Percentiles rank a stretch among this genome's conserved stretches.
Evolutionary conservation across 129 eudicot genomes (phyloP).

Genomic region (Daucus carota): DH1_v3.0 NC_030383.2:13259501-13260000

Average conservation of each 20-base stretch:
- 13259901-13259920: background rate
- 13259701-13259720: background rate
- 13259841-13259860: conserved; percentile 21
- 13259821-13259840: conserved; percentile 7
- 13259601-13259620: conserved; percentile 16
- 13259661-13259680: conserved; percentile 23
- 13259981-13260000: conserved; percentile 5
- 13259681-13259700: conserved; percentile 4
- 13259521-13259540: conserved; percentile 17
- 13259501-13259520: conserved; percentile 21
- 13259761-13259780: conserved; percentile 30
- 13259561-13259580: conserved; percentile 12
- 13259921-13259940: conserved; percentile 37
- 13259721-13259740: background rate
- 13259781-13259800: conserved; percentile 20
- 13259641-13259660: conserved; percentile 7
- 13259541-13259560: conserved; percentile 15
- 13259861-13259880: conserved; percentile 36
- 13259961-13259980: background rate
- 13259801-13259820: background rate
- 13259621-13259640: conserved; percentile 11
- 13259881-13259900: conserved; percentile 18
- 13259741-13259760: conserved; percentile 2
- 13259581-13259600: conserved; percentile 21
- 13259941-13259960: conserved; percentile 8